Percentiles rank a stretch among this genome's conserved stretches.
Conservation (phyloP, 148 eudicot genomes). For the Cornus suecica region DNA sequence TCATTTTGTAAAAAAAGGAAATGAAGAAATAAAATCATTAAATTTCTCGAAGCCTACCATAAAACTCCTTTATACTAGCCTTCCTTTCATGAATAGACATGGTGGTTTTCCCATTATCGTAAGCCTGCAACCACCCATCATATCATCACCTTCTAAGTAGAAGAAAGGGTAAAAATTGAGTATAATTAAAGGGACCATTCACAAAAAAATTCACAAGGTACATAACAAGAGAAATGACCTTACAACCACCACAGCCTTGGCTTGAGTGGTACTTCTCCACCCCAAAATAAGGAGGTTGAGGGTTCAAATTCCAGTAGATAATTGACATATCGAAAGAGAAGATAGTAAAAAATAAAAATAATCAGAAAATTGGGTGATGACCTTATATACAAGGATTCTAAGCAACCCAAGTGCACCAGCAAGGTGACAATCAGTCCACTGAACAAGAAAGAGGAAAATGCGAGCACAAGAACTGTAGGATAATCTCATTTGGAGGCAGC, state of each 20-base stretch:
- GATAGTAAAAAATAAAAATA: no score
- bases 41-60: constrained; percentile 32
- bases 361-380: no score
- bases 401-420: constrained; percentile 90
- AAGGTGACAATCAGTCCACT: constrained; percentile 82
- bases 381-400: constrained; percentile 72
- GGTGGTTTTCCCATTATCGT: constrained; percentile 70
- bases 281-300: no score
- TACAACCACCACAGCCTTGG: no score
- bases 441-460: constrained; percentile 72
- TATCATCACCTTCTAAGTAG: neutral
- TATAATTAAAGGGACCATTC: neutral
- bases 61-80: constrained; percentile 76
- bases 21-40: neutral
- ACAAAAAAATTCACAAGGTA: neutral
- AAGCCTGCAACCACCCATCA: constrained; percentile 55
- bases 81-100: constrained; percentile 70
- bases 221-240: neutral
- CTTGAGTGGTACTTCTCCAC: no score
- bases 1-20: neutral
- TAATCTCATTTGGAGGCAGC: constrained; percentile 84
- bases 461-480: constrained; percentile 78
- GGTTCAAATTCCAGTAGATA: no score
- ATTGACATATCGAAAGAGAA: no score
- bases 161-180: neutral